Conservation (phyloP, 2,329 filamentous ascomycete species). For the Colletotrichum sp. region DNA sequence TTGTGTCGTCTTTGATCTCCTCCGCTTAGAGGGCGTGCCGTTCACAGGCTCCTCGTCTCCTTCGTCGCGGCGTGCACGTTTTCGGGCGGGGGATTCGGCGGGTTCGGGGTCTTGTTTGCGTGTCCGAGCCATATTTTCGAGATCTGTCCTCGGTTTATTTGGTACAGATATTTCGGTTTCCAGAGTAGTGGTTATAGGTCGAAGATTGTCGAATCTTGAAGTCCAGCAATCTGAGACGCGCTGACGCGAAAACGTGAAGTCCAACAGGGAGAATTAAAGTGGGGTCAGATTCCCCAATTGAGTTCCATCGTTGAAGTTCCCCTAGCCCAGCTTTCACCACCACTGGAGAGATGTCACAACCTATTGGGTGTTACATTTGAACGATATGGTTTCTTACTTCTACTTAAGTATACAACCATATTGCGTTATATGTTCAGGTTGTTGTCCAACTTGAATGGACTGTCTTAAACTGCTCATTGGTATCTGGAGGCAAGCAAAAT, state of each 20-base stretch:
- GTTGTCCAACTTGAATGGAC: background rate
- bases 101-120: background rate
- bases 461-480: background rate
- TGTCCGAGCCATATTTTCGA: background rate
- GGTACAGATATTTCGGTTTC: background rate
- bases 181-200: background rate
- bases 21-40: slow-evolving; percentile 36
- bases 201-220: background rate
- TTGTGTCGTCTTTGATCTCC: slow-evolving; percentile 24
- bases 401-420: background rate
- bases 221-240: slow-evolving; percentile 1
- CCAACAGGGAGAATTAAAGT: background rate
- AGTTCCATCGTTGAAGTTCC: background rate
- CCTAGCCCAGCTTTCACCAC: background rate
- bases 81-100: slow-evolving; percentile 17
- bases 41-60: slow-evolving; percentile 30
- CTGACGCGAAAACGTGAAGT: slow-evolving; percentile 17
- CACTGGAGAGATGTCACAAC: background rate
- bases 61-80: slow-evolving; percentile 28
- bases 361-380: background rate
- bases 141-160: background rate
- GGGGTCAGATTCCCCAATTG: background rate
- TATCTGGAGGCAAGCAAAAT: background rate
- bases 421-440: background rate
- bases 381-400: background rate